Evolutionary conservation across 176 grass and related monocot species (phyloP), one percentile per base, ranked within the genome.

Genomic region (Pontederia paniculata): DNA sequence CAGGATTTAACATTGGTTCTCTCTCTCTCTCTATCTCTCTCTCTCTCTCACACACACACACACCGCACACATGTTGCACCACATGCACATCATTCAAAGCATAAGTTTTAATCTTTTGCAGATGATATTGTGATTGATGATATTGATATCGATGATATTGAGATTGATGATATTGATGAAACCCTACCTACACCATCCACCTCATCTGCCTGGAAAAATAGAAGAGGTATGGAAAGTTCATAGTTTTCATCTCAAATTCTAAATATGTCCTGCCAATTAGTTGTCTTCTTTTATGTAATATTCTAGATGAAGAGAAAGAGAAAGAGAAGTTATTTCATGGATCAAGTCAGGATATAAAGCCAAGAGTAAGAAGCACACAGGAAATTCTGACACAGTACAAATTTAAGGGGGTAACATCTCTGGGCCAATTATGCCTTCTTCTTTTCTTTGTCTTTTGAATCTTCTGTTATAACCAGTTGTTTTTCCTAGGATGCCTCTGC

Each of bases 301-400:
- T n/a, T 63, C n/a, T 50, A 81, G 74, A 60, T 77, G 78, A 84
- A 48, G 55, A 14, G 22, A 52, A 43, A 17, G 84, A 80, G 42
- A 76, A 77, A 59, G 74, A 70, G 15, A 86, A 84, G 21, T 25
- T 84, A 48, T 81, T 94, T 44, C 73, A 76, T 19, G 90, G 73
- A 71, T 58, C 90, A 22, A 76, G 23, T 20, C 69, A 80, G 48
- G 82, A 68, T 75, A 45, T 56, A 19, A 86, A 85, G 23, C 93
- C 93, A 63, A 74, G 69, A 67, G 80, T 84, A 79, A 88, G 76
- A 70, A 90, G 72, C 46, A 73, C 80, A 9, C 78, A 98, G 65
- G 93, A 91, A 73, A 93, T 98, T 73, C 80, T 98, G 44, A 93
- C 87, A 41, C 77, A 93, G 76, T 93, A 98, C 48, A 83, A 80